These are phyloP conservation scores for Teunomyces atbi DNA, from an alignment of 805 yeast species.

Conservation along the genomic window DNA sequence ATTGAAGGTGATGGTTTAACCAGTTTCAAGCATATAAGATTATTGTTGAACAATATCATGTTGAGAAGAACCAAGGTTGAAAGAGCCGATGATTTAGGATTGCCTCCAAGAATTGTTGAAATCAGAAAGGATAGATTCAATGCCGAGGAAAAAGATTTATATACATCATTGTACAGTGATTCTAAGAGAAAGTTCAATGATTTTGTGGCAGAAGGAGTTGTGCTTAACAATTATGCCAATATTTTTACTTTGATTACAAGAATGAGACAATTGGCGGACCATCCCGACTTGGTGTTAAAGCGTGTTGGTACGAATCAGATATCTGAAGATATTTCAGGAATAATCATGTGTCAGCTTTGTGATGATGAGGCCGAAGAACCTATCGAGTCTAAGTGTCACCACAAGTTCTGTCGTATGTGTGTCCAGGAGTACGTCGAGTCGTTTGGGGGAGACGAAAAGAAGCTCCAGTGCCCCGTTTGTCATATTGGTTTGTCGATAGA, in stretches of 20 bases:
- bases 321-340: slow-evolving; percentile 45
- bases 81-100: slow-evolving; percentile 94
- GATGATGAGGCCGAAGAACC: slow-evolving; percentile 99
- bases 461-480: slow-evolving; percentile 90
- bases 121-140: slow-evolving; percentile 85
- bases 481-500: slow-evolving; percentile 92
- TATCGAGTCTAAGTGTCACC: slow-evolving; percentile 91
- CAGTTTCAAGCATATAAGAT: slow-evolving; percentile 75
- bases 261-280: slow-evolving; percentile 98
- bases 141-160: slow-evolving; percentile 92
- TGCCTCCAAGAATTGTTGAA: slow-evolving; percentile 94
- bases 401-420: slow-evolving; percentile 89
- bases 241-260: slow-evolving; percentile 93
- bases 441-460: slow-evolving; percentile 56
- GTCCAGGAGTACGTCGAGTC: slow-evolving; percentile 87
- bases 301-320: slow-evolving; percentile 47
- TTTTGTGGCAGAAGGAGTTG: slow-evolving; percentile 95
- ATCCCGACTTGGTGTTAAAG: slow-evolving; percentile 90
- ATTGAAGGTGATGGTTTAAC: slow-evolving; percentile 76
- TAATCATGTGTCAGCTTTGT: slow-evolving; percentile 83
- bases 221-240: slow-evolving; percentile 93
- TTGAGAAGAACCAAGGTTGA: slow-evolving; percentile 92
- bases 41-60: slow-evolving; percentile 78
- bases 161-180: slow-evolving; percentile 83
- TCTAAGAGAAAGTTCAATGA: slow-evolving; percentile 85